Evolutionary conservation across 768 basidiomycete species (phyloP).

Genomic region (Pulveroboletus ravenelii): DNA sequence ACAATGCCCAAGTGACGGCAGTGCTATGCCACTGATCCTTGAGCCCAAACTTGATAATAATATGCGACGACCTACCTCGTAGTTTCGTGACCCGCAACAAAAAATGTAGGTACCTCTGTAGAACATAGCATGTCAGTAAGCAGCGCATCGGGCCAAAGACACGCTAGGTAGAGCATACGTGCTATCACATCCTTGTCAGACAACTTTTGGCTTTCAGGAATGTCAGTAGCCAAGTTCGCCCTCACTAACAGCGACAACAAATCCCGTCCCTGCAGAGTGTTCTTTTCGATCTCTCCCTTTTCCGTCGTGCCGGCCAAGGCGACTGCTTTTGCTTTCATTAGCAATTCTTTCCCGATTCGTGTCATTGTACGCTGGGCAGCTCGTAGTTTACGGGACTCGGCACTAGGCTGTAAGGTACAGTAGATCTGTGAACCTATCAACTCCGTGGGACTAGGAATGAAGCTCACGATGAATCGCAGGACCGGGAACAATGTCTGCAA

Average conservation of each 20-base stretch:
- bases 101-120: constrained; percentile 56
- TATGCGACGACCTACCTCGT: constrained; percentile 35
- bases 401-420: constrained; percentile 17
- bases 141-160: neutral
- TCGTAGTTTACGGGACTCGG: constrained; percentile 9
- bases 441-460: neutral
- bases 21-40: constrained; percentile 17
- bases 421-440: neutral
- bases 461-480: constrained; percentile 35
- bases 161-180: constrained; percentile 35
- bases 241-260: constrained; percentile 55
- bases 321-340: constrained; percentile 44
- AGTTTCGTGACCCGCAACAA: constrained; percentile 57
- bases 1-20: constrained; percentile 55
- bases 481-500: constrained; percentile 35
- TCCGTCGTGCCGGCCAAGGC: constrained; percentile 22
- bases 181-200: constrained; percentile 59
- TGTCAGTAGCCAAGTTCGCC: constrained; percentile 60
- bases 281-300: constrained; percentile 33
- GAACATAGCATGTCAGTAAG: neutral
- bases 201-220: constrained; percentile 50
- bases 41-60: neutral
- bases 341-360: constrained; percentile 46
- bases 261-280: constrained; percentile 42
- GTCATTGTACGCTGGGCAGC: constrained; percentile 39